A percentile compares a stretch with the other conserved stretches of the same genome.
phyloP scores from a whole-genome alignment of 805 yeast species.

The Starmerella potacharoeniae region DNA sequence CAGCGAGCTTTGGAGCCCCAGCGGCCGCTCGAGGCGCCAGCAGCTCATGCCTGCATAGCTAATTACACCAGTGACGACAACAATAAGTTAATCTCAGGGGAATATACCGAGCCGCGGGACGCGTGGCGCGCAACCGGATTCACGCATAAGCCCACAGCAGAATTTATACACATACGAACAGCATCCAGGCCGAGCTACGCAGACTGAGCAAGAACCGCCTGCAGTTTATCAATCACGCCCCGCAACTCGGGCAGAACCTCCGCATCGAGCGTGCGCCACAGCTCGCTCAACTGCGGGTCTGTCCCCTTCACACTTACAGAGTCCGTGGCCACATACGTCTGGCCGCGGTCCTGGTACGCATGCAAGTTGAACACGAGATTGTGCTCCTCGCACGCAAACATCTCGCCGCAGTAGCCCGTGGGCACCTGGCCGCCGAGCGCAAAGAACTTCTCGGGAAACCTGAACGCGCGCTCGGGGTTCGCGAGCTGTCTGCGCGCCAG shows the following conservation, averaged over 20 bases:
- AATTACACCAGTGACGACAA: not conserved
- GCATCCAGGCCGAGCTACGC: no score
- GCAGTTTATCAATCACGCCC: not conserved
- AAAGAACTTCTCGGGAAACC: constrained; percentile 10
- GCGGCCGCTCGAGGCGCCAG: no score
- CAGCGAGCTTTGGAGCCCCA: no score
- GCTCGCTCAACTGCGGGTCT: constrained; percentile 8
- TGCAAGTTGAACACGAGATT: constrained; percentile 13
- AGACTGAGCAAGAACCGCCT: not conserved
- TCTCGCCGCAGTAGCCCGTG: constrained; percentile 13
- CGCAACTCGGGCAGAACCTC: not conserved
- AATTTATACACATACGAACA: no score
- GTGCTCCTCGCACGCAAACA: constrained; percentile 10
- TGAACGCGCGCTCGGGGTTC: constrained; percentile 4
- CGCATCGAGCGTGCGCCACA: constrained; percentile 8
- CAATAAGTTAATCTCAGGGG: no score
- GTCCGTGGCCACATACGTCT: constrained; percentile 10
- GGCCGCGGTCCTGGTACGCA: constrained; percentile 12
- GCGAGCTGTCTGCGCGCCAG: not conserved
- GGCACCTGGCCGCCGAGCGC: not conserved
- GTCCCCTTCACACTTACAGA: constrained; percentile 14
- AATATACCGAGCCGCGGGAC: no score
- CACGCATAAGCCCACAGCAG: no score
- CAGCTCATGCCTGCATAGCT: no score
- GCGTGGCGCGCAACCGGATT: no score